Evolutionary conservation across 345 rosid genomes (phyloP).

Genomic region (Syzygium aromaticum): DNA sequence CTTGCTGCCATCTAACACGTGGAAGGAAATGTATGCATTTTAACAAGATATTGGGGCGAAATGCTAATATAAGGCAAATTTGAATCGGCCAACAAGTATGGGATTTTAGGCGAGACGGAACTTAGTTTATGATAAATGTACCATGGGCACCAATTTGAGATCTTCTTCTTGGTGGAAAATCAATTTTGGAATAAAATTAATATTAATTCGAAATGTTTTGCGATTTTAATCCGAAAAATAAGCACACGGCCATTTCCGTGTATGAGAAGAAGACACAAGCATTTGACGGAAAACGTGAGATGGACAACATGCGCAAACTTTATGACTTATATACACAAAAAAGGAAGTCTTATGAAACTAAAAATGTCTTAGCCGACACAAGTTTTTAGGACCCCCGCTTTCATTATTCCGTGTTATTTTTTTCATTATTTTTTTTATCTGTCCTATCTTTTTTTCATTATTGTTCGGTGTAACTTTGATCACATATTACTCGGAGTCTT

Average conservation of each 20-base stretch:
- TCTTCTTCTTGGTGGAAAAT: not conserved
- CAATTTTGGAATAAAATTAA: not conserved
- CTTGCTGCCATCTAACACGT: not conserved
- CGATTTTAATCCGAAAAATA: not conserved
- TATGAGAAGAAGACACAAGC: not conserved
- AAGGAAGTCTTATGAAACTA: too few relatives aligned
- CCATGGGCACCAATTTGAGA: not conserved
- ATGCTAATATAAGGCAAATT: not conserved
- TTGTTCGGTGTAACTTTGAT: too few relatives aligned
- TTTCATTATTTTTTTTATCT: too few relatives aligned
- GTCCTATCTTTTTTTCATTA: too few relatives aligned
- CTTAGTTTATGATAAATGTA: not conserved
- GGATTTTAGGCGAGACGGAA: not conserved
- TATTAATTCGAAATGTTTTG: not conserved
- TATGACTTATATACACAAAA: not conserved
- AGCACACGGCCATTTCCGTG: not conserved
- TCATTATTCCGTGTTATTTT: not conserved
- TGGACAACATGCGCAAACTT: not conserved
- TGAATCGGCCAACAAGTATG: fast-evolving
- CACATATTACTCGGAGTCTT: too few relatives aligned
- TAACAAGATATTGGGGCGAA: not conserved
- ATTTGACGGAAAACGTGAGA: not conserved
- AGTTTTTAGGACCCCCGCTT: not conserved
- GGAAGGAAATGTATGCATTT: not conserved
- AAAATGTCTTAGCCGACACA: not conserved